Conservation (phyloP, 176 grass and related monocot genomes). For the Zoysia japonica region DNA sequence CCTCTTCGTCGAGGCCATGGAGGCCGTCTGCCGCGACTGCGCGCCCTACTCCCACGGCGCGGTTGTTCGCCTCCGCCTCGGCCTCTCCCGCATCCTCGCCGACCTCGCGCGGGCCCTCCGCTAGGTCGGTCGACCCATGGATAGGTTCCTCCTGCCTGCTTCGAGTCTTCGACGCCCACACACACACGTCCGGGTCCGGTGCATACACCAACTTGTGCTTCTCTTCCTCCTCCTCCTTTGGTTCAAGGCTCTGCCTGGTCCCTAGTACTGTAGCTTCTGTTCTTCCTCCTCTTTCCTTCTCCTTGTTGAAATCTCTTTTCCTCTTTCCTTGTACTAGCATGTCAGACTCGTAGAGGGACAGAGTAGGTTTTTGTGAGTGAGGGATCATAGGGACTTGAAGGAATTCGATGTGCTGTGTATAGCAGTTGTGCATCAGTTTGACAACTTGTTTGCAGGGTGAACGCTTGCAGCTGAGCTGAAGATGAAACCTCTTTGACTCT, state of each 20-base stretch:
- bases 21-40: constrained; percentile 60
- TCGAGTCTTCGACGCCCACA: too few relatives aligned
- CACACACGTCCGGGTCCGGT: not conserved
- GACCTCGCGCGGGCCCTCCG: constrained; percentile 51
- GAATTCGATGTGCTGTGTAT: not conserved
- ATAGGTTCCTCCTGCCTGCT: not conserved
- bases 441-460: not conserved
- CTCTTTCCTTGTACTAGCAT: constrained; percentile 7
- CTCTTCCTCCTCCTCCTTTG: not conserved
- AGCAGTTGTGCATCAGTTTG: not conserved
- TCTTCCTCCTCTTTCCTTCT: not conserved
- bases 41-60: constrained; percentile 61
- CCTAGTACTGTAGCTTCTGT: not conserved
- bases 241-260: not conserved
- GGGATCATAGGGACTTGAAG: not conserved
- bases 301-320: not conserved
- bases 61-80: constrained; percentile 58
- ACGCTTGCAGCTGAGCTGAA: not conserved
- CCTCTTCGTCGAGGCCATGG: constrained; percentile 76
- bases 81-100: constrained; percentile 56
- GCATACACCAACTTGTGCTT: not conserved
- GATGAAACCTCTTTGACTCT: not conserved
- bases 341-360: not conserved
- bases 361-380: constrained; percentile 21
- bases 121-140: constrained; percentile 17